Evolutionary conservation across 176 grass and related monocot species (phyloP), one percentile per base, ranked within the genome.

Genomic region (Zea luxurians): DNA sequence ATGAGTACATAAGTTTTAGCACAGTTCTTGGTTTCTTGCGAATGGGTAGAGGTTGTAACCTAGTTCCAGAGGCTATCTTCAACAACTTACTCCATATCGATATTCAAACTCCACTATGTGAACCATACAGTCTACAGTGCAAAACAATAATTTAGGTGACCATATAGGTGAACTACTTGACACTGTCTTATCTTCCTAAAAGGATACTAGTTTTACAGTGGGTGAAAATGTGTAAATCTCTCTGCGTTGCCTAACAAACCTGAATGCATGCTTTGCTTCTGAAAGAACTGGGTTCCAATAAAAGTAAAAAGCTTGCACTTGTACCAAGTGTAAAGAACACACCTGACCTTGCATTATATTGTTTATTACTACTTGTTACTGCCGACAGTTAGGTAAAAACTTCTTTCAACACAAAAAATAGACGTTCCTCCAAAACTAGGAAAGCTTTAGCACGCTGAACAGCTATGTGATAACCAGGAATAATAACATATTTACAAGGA

Each of bases 211-310:
- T 47, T 84, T 70, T 20, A 20, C 2, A 13, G 54, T 34, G 41
- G 13, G 54, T 63, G n/a, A 17, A 70, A 52, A 4, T 34, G 18
- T 62, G n/a, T 8, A 57, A 69, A 68, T 27, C 13, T 48, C 49
- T 68, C 48, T 68, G 41, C 47, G 16, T 47, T 1, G 36, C 41
- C 11, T 37, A 2, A 77, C 55, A 17, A 68, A 80, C 68, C 42
- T 0, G 75, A 36, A 80, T 80, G 52, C 70, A 75, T 75, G 70
- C 52, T 86, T 74, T 75, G 77, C 52, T 86, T 74, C 61, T 54
- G 36, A 68, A 75, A 75, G 83, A 86, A 80, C 34, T 50, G 48
- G 77, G 77, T 61, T 80, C 70, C 17, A 53, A 16, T 68, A 52
- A 9, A 62, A 8, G 68, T 61, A 80, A 74, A 80, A 74, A 86